Evolutionary conservation across 2,329 filamentous ascomycete species (phyloP).

Genomic region (Endothia cerciana): DNA sequence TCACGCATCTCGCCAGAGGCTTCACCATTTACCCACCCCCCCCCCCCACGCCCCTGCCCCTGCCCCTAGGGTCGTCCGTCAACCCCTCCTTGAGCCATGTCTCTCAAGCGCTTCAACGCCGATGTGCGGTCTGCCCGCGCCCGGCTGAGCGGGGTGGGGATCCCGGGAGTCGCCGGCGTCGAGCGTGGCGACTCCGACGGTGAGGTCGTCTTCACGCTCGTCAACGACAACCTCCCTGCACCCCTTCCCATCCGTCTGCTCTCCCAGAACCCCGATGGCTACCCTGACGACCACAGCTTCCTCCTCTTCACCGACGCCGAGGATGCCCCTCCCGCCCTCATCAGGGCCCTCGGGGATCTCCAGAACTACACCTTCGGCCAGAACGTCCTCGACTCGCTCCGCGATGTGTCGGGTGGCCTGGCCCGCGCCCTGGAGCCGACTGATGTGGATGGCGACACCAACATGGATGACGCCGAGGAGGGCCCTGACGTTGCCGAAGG

Average conservation of each 20-base stretch:
- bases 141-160: constrained; percentile 42
- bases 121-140: constrained; percentile 54
- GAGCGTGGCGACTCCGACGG: constrained; percentile 71
- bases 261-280: constrained; percentile 41
- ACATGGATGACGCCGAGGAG: constrained; percentile 38
- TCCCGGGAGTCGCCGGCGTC: constrained; percentile 53
- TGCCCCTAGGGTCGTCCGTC: no score
- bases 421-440: not conserved
- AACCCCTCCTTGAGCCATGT: constrained; percentile 54
- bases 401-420: constrained; percentile 44
- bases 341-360: constrained; percentile 46
- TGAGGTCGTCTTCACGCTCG: constrained; percentile 66
- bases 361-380: constrained; percentile 48
- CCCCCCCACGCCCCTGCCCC: no score
- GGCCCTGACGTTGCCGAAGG: constrained; percentile 33
- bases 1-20: no score
- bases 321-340: constrained; percentile 35
- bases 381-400: constrained; percentile 53
- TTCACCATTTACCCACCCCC: not conserved
- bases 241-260: constrained; percentile 45
- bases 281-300: constrained; percentile 45
- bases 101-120: constrained; percentile 65
- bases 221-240: constrained; percentile 33
- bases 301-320: constrained; percentile 50
- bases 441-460: constrained; percentile 2